Evolutionary conservation across 2,329 filamentous ascomycete genomes (phyloP).

Genomic region (Emericellopsis atlantica): DNA sequence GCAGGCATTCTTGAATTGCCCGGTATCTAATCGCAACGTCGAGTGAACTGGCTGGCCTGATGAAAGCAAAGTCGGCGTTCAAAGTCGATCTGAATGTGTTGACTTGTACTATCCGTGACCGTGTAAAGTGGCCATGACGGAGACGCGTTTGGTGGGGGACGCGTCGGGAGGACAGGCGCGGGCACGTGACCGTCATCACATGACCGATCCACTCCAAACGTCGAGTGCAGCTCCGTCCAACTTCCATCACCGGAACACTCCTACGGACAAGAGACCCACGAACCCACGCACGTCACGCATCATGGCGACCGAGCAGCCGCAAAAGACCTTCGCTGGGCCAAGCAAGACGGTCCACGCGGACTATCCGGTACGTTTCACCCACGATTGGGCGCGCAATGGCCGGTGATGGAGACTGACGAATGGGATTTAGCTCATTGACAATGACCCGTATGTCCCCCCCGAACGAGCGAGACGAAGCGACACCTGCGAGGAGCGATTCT

Average conservation of each 20-base stretch:
- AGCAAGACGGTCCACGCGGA: constrained; percentile 72
- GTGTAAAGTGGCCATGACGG: not conserved
- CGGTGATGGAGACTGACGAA: constrained; percentile 8
- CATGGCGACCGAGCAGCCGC: constrained; percentile 15
- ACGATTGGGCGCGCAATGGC: constrained; percentile 6
- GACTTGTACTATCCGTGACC: no score
- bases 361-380: constrained; percentile 59
- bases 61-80: no score
- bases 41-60: no score
- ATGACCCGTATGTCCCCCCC: constrained; percentile 65
- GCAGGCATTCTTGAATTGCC: not conserved
- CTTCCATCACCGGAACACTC: constrained; percentile 6
- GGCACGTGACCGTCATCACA: constrained; percentile 2
- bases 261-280: constrained; percentile 24
- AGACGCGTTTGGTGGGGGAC: constrained; percentile 4
- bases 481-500: not conserved
- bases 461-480: not conserved
- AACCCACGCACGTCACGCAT: no score
- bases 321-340: constrained; percentile 20
- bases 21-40: no score
- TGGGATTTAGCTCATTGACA: constrained; percentile 78
- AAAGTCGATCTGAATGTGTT: no score
- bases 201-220: not conserved
- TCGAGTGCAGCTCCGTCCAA: not conserved
- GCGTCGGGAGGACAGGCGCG: constrained; percentile 1